These are phyloP conservation scores for Aspergillus hiratsukae DNA, from an alignment of 2,329 filamentous ascomycete genomes.

Conservation along the genomic window DNA sequence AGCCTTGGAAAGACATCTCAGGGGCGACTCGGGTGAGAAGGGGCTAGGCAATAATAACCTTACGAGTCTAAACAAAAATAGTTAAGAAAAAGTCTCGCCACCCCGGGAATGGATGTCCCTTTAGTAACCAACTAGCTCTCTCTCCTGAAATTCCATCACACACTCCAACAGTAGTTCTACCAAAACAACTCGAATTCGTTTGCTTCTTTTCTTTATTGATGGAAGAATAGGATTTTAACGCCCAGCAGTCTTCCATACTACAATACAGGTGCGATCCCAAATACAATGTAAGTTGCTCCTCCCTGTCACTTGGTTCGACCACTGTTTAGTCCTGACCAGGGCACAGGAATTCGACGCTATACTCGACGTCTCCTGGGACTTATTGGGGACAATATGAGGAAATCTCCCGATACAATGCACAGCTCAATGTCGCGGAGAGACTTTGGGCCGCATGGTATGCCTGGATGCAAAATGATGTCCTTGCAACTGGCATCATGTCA, in stretches of 20 bases:
- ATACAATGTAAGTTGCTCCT: constrained; percentile 20
- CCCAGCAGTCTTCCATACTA: neutral
- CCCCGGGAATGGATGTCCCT: constrained; percentile 26
- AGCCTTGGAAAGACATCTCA: neutral
- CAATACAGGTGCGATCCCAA: neutral
- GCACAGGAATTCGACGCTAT: constrained; percentile 45
- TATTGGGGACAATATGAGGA: constrained; percentile 65
- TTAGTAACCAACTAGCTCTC: constrained; percentile 4
- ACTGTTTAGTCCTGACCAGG: neutral
- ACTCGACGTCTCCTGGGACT: constrained; percentile 46
- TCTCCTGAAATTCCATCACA: neutral
- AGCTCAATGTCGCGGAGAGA: constrained; percentile 80
- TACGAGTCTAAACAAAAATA: constrained; percentile 5
- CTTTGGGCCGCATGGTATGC: constrained; percentile 96
- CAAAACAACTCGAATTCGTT: neutral
- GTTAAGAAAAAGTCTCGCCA: constrained; percentile 28
- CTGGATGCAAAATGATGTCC: constrained; percentile 95
- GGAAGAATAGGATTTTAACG: neutral
- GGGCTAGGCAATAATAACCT: neutral
- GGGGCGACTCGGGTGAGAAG: neutral
- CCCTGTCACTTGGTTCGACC: neutral
- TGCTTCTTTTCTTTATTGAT: neutral
- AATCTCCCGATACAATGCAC: constrained; percentile 69
- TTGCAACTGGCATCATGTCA: constrained; percentile 96
- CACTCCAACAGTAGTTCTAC: neutral